Percentiles rank a stretch among this genome's conserved stretches.
These are phyloP conservation scores for Erodium texanum DNA, from an alignment of 441 rosid species.

Conservation along the genomic window DNA sequence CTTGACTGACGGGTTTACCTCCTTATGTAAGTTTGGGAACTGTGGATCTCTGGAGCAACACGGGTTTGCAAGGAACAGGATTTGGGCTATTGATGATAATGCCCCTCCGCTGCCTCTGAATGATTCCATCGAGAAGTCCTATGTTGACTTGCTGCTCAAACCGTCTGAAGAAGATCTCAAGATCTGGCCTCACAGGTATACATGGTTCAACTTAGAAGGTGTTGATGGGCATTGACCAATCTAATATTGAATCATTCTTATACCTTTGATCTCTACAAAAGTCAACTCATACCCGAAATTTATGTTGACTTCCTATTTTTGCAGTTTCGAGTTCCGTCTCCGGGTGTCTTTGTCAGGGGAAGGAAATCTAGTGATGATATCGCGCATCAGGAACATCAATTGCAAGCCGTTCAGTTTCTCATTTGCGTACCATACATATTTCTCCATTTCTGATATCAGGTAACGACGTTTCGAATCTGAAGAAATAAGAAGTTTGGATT, in stretches of 20 bases:
- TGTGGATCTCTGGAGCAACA: constrained; percentile 56
- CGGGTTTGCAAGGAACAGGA: constrained; percentile 65
- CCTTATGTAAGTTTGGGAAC: constrained; percentile 40
- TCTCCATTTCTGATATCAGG: constrained; percentile 62
- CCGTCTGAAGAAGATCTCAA: constrained; percentile 55
- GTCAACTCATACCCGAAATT: too few relatives aligned
- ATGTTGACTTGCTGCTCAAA: constrained; percentile 46
- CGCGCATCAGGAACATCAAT: constrained; percentile 61
- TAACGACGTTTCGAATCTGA: neutral
- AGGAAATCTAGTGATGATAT: constrained; percentile 44
- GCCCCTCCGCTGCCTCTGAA: constrained; percentile 44
- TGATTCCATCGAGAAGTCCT: constrained; percentile 38
- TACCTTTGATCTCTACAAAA: too few relatives aligned
- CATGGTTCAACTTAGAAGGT: too few relatives aligned
- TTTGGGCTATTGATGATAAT: constrained; percentile 44
- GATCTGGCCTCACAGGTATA: constrained; percentile 65
- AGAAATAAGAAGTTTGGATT: too few relatives aligned
- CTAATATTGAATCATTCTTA: too few relatives aligned
- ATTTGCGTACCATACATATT: constrained; percentile 53
- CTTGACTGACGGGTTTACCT: neutral
- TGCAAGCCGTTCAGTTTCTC: constrained; percentile 54
- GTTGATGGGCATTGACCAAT: too few relatives aligned
- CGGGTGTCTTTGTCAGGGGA: constrained; percentile 46
- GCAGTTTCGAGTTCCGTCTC: constrained; percentile 66
- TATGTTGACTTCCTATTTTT: neutral